Evolutionary conservation across 225 moss, liverwort and hornwort genomes (phyloP).

Genomic region (Straminergon stramineum): DNA sequence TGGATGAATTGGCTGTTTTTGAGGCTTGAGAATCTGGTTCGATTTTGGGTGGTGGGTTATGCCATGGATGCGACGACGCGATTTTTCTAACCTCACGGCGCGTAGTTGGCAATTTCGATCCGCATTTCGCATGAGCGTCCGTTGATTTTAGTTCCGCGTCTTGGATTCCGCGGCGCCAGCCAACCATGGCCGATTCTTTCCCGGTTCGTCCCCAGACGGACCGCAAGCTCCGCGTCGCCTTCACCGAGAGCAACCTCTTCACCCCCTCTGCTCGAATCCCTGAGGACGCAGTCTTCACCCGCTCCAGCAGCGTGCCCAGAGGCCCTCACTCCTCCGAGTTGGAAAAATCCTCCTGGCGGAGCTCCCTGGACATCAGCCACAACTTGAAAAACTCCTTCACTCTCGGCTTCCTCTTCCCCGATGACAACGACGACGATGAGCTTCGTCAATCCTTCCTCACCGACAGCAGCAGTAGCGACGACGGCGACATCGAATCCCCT

Average conservation of each 20-base stretch:
- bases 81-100: background rate
- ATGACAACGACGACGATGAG: slow-evolving; percentile 4
- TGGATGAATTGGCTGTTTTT: too few relatives aligned
- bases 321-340: background rate
- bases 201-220: background rate
- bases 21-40: background rate
- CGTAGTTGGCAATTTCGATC: background rate
- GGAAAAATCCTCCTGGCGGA: slow-evolving; percentile 10
- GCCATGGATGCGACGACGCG: background rate
- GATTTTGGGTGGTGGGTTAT: background rate
- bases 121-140: background rate
- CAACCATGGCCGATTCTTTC: background rate
- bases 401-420: slow-evolving; percentile 29
- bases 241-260: slow-evolving; percentile 30
- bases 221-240: slow-evolving; percentile 18
- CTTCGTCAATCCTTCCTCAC: background rate
- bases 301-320: slow-evolving; percentile 15
- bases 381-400: slow-evolving; percentile 20
- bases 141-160: background rate
- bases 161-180: background rate
- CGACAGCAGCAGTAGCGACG: background rate
- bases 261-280: background rate
- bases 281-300: background rate
- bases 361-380: slow-evolving; percentile 2
- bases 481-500: background rate